Evolutionary conservation across 257 asterid genomes (phyloP), one percentile per base, ranked within the genome.

Genomic region (Phtheirospermum japonicum): DNA sequence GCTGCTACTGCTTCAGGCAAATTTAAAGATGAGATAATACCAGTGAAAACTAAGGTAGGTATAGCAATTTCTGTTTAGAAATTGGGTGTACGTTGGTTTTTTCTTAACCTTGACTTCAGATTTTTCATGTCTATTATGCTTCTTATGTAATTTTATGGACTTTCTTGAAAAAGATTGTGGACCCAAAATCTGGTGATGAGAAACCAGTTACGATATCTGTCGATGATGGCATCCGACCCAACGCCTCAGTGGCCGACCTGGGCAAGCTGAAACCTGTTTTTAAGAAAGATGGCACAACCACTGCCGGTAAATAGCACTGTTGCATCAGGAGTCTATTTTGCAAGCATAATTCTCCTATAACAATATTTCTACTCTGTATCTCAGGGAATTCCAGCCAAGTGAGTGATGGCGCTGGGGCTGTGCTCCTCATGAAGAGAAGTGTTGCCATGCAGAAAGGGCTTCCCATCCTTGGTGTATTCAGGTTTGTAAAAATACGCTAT

Each of bases 341-440:
- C 31, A 71, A 33, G 51, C 64, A 33, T 63, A 54, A 54, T 51
- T 67, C 34, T 63, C 13, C 4, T 55, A 13, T 65, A 10, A 63
- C 46, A 43, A 60, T 34, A 58, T 54, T 31, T 65, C 58, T 42
- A 33, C 65, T 49, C 36, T 46, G 34, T 43, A 23, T 26, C 69
- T 60, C 71, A 93, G 99, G 96, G 68, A 93, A 89, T 65, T 89
- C 99, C 59, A 93, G 99, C 80, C 99, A 89, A 78, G 95, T 93
- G 50, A 85, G 84, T 77, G 99, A 93, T 71, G 99, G 99, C 66
- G 97, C 99, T 68, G 99, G 94, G 68, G 99, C 96, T 57, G 99
- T 93, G 63, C 96, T 93, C 2, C 94, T 93, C 58, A 93, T 89
- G 99, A 93, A 78, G 83, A 87, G 96, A 81, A 83, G 99, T 65